A percentile compares a stretch with the other conserved stretches of the same genome.
Evolutionary conservation across 306 rosid genomes (phyloP).

Genomic region (Sicyos baderoa): DNA sequence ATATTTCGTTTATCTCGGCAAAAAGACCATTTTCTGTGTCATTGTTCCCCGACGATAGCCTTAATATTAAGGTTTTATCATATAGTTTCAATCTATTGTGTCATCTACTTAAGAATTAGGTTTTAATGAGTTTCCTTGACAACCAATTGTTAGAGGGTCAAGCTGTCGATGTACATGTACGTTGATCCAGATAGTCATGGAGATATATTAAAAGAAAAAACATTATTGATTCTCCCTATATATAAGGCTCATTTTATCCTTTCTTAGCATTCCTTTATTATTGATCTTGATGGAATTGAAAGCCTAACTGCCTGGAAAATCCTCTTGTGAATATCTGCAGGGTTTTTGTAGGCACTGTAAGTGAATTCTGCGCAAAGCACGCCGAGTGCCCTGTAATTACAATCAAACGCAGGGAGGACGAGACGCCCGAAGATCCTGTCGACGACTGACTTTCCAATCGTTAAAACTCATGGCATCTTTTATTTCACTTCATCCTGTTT

Average conservation of each 20-base stretch:
- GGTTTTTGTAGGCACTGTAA: slow-evolving; percentile 90
- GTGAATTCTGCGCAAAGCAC: slow-evolving; percentile 89
- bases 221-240: background rate
- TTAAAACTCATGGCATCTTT: background rate
- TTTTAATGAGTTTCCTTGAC: no score
- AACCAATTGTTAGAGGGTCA: no score
- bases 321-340: slow-evolving; percentile 24
- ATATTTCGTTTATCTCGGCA: no score
- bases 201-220: no score
- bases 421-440: slow-evolving; percentile 83
- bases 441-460: slow-evolving; percentile 53
- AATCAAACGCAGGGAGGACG: slow-evolving; percentile 70
- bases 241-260: background rate
- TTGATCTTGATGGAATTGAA: background rate
- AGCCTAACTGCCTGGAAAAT: slow-evolving; percentile 2
- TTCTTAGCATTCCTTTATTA: background rate
- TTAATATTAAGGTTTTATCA: no score
- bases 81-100: background rate
- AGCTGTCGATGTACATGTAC: no score
- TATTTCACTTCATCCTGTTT: background rate
- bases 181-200: no score
- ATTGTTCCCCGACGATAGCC: no score
- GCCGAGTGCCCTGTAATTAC: slow-evolving; percentile 94
- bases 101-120: no score
- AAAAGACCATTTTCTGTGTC: no score